Evolutionary conservation across 805 yeast genomes (phyloP).

Genomic region (Candida nonsorbophila): DNA sequence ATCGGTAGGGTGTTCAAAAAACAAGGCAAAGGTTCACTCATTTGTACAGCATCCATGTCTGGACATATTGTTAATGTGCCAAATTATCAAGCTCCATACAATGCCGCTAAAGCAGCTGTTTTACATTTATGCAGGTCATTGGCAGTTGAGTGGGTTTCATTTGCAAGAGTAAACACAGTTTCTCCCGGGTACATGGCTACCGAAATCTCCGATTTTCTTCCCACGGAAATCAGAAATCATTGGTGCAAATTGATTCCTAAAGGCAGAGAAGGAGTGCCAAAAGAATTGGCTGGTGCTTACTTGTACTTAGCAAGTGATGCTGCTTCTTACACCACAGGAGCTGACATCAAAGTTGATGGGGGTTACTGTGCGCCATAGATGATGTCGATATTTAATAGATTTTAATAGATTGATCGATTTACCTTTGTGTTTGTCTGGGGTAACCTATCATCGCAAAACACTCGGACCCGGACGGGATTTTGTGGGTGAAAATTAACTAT

Average conservation of each 20-base stretch:
- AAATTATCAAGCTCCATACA: constrained; percentile 80
- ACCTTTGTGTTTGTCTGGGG: no score
- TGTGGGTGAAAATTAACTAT: no score
- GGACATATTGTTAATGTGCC: constrained; percentile 86
- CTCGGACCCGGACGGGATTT: no score
- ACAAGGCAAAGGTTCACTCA: constrained; percentile 72
- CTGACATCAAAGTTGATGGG: constrained; percentile 75
- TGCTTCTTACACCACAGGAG: constrained; percentile 71
- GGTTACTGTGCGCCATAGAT: constrained; percentile 58
- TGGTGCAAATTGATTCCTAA: constrained; percentile 52
- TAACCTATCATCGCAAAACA: no score
- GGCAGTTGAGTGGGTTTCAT: constrained; percentile 82
- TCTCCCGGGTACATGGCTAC: constrained; percentile 87
- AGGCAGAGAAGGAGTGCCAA: constrained; percentile 72
- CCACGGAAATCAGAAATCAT: constrained; percentile 25
- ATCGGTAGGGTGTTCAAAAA: constrained; percentile 68
- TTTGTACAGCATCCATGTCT: constrained; percentile 86
- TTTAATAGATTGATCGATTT: no score
- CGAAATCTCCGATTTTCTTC: constrained; percentile 47
- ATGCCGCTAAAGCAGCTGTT: constrained; percentile 83
- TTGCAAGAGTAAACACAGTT: constrained; percentile 78
- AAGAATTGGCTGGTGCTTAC: constrained; percentile 76
- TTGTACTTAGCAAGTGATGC: constrained; percentile 78
- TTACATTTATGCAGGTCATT: constrained; percentile 70
- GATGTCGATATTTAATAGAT: no score